Conservation (phyloP, 1,139 yeast genomes). For the Debaryomyces subglobosus region DNA sequence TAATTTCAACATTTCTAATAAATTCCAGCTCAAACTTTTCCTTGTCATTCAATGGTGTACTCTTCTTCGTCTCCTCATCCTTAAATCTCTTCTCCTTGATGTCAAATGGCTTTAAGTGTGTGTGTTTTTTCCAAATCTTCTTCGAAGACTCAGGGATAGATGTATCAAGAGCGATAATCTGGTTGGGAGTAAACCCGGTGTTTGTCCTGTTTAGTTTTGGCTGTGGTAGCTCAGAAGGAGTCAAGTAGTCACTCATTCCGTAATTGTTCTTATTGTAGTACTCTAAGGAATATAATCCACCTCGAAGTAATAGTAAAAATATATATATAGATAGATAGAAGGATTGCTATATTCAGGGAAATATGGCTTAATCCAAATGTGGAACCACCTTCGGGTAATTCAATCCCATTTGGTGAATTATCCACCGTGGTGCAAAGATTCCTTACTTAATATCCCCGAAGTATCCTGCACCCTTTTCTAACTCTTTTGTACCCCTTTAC, state of each 20-base stretch:
- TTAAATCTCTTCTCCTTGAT: constrained; percentile 15
- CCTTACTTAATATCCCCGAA: neutral
- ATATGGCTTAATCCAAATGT: constrained; percentile 2
- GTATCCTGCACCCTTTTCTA: neutral
- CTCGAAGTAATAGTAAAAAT: no score
- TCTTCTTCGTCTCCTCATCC: constrained; percentile 7
- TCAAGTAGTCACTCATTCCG: constrained; percentile 43
- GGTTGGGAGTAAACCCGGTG: constrained; percentile 91
- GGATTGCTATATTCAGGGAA: neutral
- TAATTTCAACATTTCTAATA: constrained; percentile 85
- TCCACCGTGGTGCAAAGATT: neutral
- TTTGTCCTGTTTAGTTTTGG: constrained; percentile 66
- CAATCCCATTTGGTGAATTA: constrained; percentile 1
- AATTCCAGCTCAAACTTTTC: constrained; percentile 69
- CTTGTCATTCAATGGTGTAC: constrained; percentile 29
- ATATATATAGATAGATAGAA: neutral
- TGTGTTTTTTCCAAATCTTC: constrained; percentile 71
- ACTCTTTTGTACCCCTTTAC: neutral
- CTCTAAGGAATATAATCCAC: neutral
- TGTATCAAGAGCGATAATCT: constrained; percentile 80
- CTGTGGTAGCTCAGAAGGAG: constrained; percentile 46
- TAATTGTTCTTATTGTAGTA: neutral
- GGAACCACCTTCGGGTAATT: neutral
- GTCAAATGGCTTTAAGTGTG: constrained; percentile 39
- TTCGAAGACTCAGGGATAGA: constrained; percentile 80